Conservation (phyloP, 257 asterid genomes). For the Rubia yunnanensis region DNA sequence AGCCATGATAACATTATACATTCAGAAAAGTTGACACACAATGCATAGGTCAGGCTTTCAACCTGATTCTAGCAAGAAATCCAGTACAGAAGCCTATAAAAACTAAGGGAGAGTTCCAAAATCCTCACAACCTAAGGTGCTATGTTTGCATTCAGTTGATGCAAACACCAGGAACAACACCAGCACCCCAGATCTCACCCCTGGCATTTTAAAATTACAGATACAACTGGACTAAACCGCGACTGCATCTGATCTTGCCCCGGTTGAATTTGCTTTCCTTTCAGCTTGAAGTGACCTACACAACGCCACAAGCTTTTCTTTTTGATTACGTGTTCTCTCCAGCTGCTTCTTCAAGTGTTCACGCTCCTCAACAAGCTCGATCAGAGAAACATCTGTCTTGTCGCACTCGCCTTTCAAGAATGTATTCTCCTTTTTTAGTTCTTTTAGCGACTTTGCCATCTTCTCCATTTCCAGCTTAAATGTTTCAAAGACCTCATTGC, state of each 20-base stretch:
- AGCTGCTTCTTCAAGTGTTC: conserved; percentile 86
- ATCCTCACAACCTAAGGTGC: neutral
- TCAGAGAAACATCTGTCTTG: conserved; percentile 73
- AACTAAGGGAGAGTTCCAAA: neutral
- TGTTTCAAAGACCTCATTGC: conserved; percentile 94
- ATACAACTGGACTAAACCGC: conserved; percentile 19
- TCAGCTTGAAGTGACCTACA: conserved; percentile 98
- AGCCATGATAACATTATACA: neutral
- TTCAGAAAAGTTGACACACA: conserved; percentile 10
- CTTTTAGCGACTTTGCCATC: conserved; percentile 92
- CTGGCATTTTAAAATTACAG: conserved; percentile 16
- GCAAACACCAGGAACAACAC: conserved; percentile 1
- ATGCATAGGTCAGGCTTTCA: conserved; percentile 15
- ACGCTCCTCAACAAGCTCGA: conserved; percentile 91
- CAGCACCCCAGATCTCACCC: conserved; percentile 5
- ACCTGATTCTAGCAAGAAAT: conserved; percentile 7
- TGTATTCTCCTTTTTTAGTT: conserved; percentile 77
- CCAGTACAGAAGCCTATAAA: neutral
- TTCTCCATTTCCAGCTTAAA: conserved; percentile 92
- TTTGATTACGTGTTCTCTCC: conserved; percentile 73
- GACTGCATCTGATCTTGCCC: conserved; percentile 31
- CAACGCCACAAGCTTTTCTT: conserved; percentile 77
- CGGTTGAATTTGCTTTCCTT: conserved; percentile 49
- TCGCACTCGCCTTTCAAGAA: conserved; percentile 73
- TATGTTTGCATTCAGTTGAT: neutral